Evolutionary conservation across 2,329 filamentous ascomycete species (phyloP), one percentile per base, ranked within the genome.

Genomic region (Monosporascus sp.): DNA sequence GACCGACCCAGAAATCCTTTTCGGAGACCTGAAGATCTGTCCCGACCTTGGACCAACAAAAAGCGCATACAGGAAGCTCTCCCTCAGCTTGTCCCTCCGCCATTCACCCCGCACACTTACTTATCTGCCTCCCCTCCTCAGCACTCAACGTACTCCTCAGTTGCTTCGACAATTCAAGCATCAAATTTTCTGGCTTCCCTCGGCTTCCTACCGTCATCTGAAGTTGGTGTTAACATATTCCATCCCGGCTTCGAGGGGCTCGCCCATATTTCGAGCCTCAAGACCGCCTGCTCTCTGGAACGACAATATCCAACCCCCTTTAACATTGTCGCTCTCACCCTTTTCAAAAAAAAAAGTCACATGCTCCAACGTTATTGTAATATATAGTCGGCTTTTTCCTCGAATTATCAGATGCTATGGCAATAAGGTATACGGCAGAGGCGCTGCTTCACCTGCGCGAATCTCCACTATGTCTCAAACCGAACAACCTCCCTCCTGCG

Each of bases 381-480:
- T 24, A 42, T 44, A 53, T 39, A 50, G 17, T 27, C 39, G 48
- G 17, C 22, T n/a, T 22, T 14, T 7, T 15, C n/a, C 45, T 31
- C 38, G 47, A 20, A 49, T 9, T 44, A 37, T 57, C 60, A 57
- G 59, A 66, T 68, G 66, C 61, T 61, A 82, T 82, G 78, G 74
- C 76, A 66, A 70, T 77, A 66, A 81, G 83, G 76, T 97, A 97
- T 71, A 81, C 88, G 57, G 78, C 82, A 71, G 89, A 92, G 59
- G 81, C 88, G 72, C 78, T 97, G 62, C 76, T 90, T 64, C 79
- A 80, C 69, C 77, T 97, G 65, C 83, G 86, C 72, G 79, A 87
- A 55, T 97, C 93, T 59, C 91, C 91, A 60, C 78, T 96, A 70
- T 91, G 91, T 66, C 76, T 81, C 62, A 95, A 89, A 72, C 93